phyloP scores from a whole-genome alignment of 805 yeast species.

The Nakazawaea populi region DNA sequence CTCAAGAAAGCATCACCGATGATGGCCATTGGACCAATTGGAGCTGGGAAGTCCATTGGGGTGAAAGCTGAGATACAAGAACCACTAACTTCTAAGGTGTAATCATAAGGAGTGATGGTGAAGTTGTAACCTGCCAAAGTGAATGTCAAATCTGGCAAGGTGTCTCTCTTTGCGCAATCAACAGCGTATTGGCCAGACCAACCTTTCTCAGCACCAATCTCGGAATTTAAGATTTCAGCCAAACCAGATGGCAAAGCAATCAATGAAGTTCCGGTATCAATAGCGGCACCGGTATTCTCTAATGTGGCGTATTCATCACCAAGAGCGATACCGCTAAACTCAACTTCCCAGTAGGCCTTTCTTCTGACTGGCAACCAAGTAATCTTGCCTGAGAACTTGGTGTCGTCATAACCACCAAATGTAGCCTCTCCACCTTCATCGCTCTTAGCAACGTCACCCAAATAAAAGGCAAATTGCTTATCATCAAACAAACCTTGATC shows the following conservation, averaged over 20 bases:
- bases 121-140: conserved; percentile 87
- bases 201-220: conserved; percentile 94
- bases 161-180: conserved; percentile 82
- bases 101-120: conserved; percentile 84
- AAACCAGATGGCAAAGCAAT: conserved; percentile 91
- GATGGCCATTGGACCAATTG: conserved; percentile 94
- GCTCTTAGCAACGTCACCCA: conserved; percentile 69
- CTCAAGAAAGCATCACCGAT: conserved; percentile 97
- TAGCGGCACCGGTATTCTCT: conserved; percentile 87
- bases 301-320: conserved; percentile 90
- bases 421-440: conserved; percentile 88
- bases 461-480: conserved; percentile 82
- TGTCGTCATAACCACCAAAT: conserved; percentile 87
- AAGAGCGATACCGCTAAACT: conserved; percentile 81
- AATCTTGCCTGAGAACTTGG: conserved; percentile 73
- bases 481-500: conserved; percentile 75
- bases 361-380: conserved; percentile 98
- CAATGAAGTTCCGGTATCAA: conserved; percentile 97
- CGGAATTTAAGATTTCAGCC: conserved; percentile 91
- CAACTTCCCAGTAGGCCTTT: conserved; percentile 99
- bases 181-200: conserved; percentile 97
- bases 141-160: conserved; percentile 88
- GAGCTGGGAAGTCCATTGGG: conserved; percentile 96
- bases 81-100: conserved; percentile 91
- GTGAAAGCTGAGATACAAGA: conserved; percentile 95